Conservation (phyloP, 495 filamentous ascomycete species). For the Podospora pseudocomata region DNA sequence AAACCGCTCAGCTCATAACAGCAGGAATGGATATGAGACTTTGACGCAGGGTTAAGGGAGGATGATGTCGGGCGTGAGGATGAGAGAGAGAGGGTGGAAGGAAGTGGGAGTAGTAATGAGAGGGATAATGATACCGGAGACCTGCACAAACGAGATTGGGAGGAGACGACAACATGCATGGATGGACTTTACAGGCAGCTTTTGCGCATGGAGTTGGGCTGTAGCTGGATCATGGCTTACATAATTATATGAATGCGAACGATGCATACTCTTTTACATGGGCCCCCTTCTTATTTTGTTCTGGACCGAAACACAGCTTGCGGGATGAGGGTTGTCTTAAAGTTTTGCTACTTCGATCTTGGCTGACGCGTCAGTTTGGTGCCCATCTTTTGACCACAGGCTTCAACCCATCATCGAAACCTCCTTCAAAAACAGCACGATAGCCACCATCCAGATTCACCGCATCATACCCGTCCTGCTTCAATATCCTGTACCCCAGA, state of each 20-base stretch:
- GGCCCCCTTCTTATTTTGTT: too few relatives aligned
- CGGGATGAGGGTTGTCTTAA: too few relatives aligned
- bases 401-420: neutral
- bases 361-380: neutral
- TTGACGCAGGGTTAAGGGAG: conserved; percentile 28
- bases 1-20: conserved; percentile 45
- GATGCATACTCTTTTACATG: neutral
- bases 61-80: neutral
- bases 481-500: conserved; percentile 30
- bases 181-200: neutral
- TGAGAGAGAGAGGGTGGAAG: neutral
- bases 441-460: conserved; percentile 34
- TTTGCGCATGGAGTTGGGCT: neutral
- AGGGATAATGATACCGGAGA: neutral
- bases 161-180: neutral
- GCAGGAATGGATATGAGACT: conserved; percentile 41
- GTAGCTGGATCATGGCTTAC: neutral
- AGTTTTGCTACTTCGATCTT: too few relatives aligned
- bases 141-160: neutral
- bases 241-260: neutral
- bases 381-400: neutral
- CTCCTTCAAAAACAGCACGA: conserved; percentile 14
- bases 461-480: conserved; percentile 31
- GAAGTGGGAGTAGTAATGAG: neutral
- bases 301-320: too few relatives aligned